Percentiles rank a stretch among this genome's conserved stretches.
Evolutionary conservation across 2,329 filamentous ascomycete genomes (phyloP).

Genomic region (Aspergillus tamarii): DNA sequence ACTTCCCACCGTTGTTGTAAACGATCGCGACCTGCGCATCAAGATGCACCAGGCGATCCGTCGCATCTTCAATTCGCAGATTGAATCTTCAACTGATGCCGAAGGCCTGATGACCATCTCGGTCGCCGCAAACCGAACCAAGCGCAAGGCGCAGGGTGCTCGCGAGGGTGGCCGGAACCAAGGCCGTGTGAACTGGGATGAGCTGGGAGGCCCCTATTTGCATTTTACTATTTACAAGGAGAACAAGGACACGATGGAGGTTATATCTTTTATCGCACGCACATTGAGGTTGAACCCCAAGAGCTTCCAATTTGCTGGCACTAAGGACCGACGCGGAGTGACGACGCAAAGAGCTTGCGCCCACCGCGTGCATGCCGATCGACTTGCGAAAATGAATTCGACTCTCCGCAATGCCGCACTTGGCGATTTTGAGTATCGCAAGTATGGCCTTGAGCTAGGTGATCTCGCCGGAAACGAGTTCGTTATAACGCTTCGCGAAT

Average conservation of each 20-base stretch:
- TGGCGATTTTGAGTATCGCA: conserved; percentile 80
- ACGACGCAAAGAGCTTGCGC: conserved; percentile 81
- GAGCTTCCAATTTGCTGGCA: conserved; percentile 80
- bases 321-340: conserved; percentile 85
- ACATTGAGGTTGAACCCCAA: conserved; percentile 71
- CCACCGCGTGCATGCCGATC: conserved; percentile 62
- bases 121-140: conserved; percentile 42
- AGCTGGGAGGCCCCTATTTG: conserved; percentile 76
- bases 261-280: conserved; percentile 74
- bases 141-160: conserved; percentile 36
- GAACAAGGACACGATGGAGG: conserved; percentile 96
- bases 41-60: conserved; percentile 70
- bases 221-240: conserved; percentile 96
- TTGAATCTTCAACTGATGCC: conserved; percentile 77
- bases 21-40: conserved; percentile 64
- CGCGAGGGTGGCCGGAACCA: conserved; percentile 31
- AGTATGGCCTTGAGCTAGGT: conserved; percentile 75
- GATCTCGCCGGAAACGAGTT: conserved; percentile 91
- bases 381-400: conserved; percentile 66
- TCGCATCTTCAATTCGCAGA: conserved; percentile 74
- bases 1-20: conserved; percentile 57
- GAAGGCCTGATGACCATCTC: conserved; percentile 68
- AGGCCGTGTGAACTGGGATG: conserved; percentile 62
- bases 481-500: conserved; percentile 86
- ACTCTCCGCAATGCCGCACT: conserved; percentile 64